These are phyloP conservation scores for Coemansia sp. DNA, from an alignment of 192 early-diverging fungal species.

Conservation along the genomic window DNA sequence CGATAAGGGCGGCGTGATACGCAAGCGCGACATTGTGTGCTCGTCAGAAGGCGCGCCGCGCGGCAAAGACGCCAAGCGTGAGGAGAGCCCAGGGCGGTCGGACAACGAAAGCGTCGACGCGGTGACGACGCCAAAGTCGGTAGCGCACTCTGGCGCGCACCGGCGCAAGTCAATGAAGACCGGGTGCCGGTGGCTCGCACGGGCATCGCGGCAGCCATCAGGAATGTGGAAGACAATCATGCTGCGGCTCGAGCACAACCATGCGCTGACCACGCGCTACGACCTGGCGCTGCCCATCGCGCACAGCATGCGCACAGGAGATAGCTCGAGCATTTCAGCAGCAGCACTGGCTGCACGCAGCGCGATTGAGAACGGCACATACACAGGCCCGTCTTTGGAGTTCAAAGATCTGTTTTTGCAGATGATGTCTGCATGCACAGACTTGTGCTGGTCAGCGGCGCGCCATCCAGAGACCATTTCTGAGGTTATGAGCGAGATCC, in stretches of 20 bases:
- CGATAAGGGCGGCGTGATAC: constrained; percentile 52
- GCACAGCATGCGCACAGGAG: constrained; percentile 29
- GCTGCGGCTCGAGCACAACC: constrained; percentile 54
- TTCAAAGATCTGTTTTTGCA: constrained; percentile 52
- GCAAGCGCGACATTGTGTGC: constrained; percentile 56
- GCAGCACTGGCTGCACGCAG: constrained; percentile 36
- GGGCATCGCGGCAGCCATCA: constrained; percentile 49
- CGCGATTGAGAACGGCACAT: constrained; percentile 35
- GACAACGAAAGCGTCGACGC: constrained; percentile 2
- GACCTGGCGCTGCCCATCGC: constrained; percentile 19
- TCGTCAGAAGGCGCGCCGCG: constrained; percentile 52
- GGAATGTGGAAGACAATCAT: constrained; percentile 56
- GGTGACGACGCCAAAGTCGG: constrained; percentile 1
- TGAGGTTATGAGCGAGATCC: constrained; percentile 52
- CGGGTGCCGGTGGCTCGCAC: constrained; percentile 53
- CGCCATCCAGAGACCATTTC: constrained; percentile 39
- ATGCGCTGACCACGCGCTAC: constrained; percentile 42
- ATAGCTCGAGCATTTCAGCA: constrained; percentile 33
- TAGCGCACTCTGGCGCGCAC: constrained; percentile 50
- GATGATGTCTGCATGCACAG: constrained; percentile 40
- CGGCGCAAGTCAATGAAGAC: constrained; percentile 55
- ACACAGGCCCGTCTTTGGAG: constrained; percentile 34
- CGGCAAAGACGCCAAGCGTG: constrained; percentile 47
- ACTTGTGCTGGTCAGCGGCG: constrained; percentile 54
- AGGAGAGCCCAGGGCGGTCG: constrained; percentile 33